Base-by-base conservation (phyloP, 148 eudicot genomes). In the Limonium bicolor region DNA sequence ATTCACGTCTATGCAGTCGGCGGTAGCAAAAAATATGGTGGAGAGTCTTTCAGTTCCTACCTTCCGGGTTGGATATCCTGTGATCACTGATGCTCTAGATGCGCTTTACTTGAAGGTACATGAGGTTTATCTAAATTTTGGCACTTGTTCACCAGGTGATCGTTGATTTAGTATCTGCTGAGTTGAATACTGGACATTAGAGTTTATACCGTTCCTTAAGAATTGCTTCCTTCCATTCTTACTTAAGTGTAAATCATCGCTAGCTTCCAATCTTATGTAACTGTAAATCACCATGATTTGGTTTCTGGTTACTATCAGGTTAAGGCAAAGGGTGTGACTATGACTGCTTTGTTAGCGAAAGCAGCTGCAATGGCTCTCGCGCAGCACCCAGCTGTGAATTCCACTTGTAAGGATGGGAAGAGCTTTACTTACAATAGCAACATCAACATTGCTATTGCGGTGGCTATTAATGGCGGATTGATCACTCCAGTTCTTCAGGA, bases 401-500 rank as follows among this genome's bases (percentile, higher is more conserved):
- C 86, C 6, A 58, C 78, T 2, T 87, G 96, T 27, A 87, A 79
- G 64, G 96, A 87, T 63, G 96, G 94, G 10, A 87, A 87, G 58
- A 71, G 76, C 20, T 87, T 82, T 56, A 78, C 86, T 2, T 82
- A 82, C 45, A 87, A 87, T 24, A 70, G 72, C 60, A 87, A 62
- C 51, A 61, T 87, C 26, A 87, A 87, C 54, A 76, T 87, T 73
- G 96, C 96, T 30, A 86, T 78, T 36, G 96, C 96, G 24, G 96
- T 87, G 71, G 85, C 96, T 2, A 82, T 87, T 25, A 76, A 82
- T 62, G 96, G 82, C 22, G 96, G 96, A 9, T 67, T 87, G 72
- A 87, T 87, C 67, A 87, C 96, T 10, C 96, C 96, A 37, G 96
- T 82, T 63, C 77, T 87, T 31, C 96, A 79, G 61, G 90, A 82